Percentiles rank a stretch among this genome's conserved stretches.
These are phyloP conservation scores for Podila epicladia DNA, from an alignment of 192 early-diverging fungal genomes.

Conservation along the genomic window DNA sequence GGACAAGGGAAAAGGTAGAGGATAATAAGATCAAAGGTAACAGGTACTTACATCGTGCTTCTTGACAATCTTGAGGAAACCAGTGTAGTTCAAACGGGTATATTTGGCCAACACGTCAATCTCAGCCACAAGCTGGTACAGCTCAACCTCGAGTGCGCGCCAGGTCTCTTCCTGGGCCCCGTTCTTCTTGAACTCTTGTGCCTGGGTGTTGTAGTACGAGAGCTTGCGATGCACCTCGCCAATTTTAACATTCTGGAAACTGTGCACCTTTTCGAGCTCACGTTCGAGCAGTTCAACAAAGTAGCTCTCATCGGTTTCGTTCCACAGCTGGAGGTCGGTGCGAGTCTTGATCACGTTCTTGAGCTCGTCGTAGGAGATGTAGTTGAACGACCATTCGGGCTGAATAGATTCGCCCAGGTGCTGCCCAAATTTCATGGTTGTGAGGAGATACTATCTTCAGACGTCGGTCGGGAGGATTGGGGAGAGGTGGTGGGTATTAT, in stretches of 20 bases:
- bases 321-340: constrained; percentile 72
- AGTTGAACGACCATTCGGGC: constrained; percentile 85
- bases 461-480: background rate
- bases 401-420: constrained; percentile 77
- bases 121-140: constrained; percentile 79
- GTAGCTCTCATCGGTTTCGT: constrained; percentile 86
- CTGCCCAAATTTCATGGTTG: constrained; percentile 88
- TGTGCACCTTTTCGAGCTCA: constrained; percentile 87
- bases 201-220: constrained; percentile 52
- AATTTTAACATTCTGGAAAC: constrained; percentile 34
- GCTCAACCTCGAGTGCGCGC: constrained; percentile 73
- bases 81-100: constrained; percentile 86
- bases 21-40: background rate
- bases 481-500: background rate
- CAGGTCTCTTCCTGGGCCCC: constrained; percentile 79
- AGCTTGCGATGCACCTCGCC: constrained; percentile 31
- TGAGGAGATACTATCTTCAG: background rate
- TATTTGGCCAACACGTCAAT: constrained; percentile 82
- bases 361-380: constrained; percentile 86
- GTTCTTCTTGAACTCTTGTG: constrained; percentile 77
- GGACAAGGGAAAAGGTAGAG: background rate
- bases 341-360: constrained; percentile 82
- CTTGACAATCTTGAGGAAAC: constrained; percentile 94
- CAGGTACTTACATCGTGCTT: constrained; percentile 83
- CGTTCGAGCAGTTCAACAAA: constrained; percentile 91